Evolutionary conservation across 225 moss, liverwort and hornwort genomes (phyloP).

Genomic region (Bryum argenteum): DNA sequence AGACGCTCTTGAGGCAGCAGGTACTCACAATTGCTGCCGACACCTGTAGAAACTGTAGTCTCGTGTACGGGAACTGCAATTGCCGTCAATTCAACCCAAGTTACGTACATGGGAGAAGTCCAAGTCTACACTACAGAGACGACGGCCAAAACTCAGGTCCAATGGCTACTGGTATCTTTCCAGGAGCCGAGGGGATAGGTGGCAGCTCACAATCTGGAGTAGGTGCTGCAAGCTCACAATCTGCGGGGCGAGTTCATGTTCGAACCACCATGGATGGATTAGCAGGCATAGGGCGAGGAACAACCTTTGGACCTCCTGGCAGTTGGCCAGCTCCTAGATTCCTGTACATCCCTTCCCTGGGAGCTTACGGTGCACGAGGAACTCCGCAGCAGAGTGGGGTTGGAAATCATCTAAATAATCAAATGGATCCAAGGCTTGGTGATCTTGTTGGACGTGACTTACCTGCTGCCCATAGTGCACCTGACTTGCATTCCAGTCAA

Average conservation of each 20-base stretch:
- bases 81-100: conserved; percentile 56
- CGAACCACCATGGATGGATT: conserved; percentile 55
- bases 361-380: conserved; percentile 53
- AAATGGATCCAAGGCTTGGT: conserved; percentile 24
- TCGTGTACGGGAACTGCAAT: conserved; percentile 46
- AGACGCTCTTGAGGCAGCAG: conserved; percentile 56
- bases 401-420: conserved; percentile 29
- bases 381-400: conserved; percentile 40
- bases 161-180: conserved; percentile 35
- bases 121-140: conserved; percentile 43
- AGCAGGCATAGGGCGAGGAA: conserved; percentile 59
- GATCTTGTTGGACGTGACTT: conserved; percentile 36
- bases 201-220: conserved; percentile 28
- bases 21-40: conserved; percentile 58
- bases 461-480: conserved; percentile 45
- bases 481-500: conserved; percentile 42
- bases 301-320: conserved; percentile 51
- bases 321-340: conserved; percentile 59
- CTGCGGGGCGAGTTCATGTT: conserved; percentile 48
- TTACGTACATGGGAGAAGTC: conserved; percentile 52
- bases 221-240: conserved; percentile 28
- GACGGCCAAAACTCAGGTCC: conserved; percentile 47
- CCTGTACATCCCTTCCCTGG: conserved; percentile 53
- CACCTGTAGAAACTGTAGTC: conserved; percentile 59
- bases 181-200: conserved; percentile 42